phyloP scores from a whole-genome alignment of 2,329 filamentous ascomycete species.

The Cadophora gregata region DNA sequence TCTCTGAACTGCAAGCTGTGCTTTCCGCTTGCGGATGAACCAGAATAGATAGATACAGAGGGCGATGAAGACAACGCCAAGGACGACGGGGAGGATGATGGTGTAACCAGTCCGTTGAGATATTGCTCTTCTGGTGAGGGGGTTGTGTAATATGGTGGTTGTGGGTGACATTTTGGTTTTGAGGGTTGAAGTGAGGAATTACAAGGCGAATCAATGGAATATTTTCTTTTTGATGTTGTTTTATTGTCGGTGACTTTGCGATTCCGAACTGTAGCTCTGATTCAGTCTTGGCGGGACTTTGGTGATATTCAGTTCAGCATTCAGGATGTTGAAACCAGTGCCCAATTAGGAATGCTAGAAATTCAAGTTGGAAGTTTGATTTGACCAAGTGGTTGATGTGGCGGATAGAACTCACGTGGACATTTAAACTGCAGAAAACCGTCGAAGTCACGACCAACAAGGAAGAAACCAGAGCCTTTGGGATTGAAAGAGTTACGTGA shows the following conservation, averaged over 20 bases:
- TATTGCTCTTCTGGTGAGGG: conserved; percentile 1
- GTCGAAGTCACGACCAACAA: too few relatives aligned
- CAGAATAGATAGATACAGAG: conserved; percentile 6
- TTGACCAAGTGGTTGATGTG: too few relatives aligned
- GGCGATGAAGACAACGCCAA: background rate
- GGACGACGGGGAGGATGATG: conserved; percentile 9
- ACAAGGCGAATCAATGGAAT: background rate
- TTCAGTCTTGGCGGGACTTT: background rate
- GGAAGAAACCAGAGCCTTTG: background rate
- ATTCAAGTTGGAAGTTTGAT: too few relatives aligned
- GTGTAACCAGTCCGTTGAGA: background rate
- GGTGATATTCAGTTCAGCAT: background rate
- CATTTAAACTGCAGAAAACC: too few relatives aligned
- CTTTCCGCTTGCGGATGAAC: background rate
- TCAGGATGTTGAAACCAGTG: background rate
- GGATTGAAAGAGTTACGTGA: background rate
- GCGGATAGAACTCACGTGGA: too few relatives aligned
- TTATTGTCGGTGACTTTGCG: background rate
- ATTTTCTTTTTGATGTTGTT: background rate
- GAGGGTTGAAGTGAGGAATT: background rate
- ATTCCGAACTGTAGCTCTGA: background rate
- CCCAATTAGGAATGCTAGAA: too few relatives aligned
- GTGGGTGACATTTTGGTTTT: background rate
- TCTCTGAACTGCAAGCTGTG: background rate
- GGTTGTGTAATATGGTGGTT: background rate